Percentiles rank a stretch among this genome's conserved stretches.
phyloP scores from a whole-genome alignment of 2,329 filamentous ascomycete species.

The Sordariomycetes sp. region DNA sequence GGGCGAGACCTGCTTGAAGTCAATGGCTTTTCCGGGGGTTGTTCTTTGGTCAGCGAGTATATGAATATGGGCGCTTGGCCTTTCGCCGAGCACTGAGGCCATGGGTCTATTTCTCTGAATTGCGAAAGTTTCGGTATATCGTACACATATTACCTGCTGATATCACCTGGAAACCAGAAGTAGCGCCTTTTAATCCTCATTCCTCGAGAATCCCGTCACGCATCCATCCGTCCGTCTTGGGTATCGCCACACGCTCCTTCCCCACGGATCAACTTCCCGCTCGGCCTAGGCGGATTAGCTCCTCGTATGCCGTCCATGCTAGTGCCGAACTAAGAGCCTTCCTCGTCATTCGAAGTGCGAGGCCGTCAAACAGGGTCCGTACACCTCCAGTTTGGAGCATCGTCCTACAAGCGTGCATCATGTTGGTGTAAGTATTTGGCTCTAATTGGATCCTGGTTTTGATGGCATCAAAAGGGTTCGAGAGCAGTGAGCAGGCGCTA shows the following conservation, averaged over 20 bases:
- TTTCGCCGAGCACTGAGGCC: not conserved
- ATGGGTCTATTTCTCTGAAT: not conserved
- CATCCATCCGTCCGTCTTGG: not conserved
- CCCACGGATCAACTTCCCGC: constrained; percentile 33
- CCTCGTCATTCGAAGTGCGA: constrained; percentile 74
- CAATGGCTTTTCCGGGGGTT: not conserved
- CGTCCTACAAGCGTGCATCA: constrained; percentile 58
- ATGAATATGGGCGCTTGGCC: not conserved
- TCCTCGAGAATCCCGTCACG: not conserved
- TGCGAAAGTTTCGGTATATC: constrained; percentile 1
- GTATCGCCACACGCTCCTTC: not conserved
- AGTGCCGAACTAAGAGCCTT: constrained; percentile 91
- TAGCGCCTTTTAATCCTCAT: not conserved
- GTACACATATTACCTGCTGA: not conserved
- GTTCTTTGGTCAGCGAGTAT: not conserved
- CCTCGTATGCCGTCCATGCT: constrained; percentile 95
- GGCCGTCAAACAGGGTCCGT: constrained; percentile 69
- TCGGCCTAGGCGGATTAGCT: constrained; percentile 51
- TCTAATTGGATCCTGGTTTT: constrained; percentile 92
- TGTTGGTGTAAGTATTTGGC: constrained; percentile 70
- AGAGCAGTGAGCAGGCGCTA: constrained; percentile 70
- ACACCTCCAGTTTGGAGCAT: constrained; percentile 77
- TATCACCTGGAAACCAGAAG: not conserved
- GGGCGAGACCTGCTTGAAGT: constrained; percentile 26
- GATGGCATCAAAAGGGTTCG: constrained; percentile 93